phyloP scores from a whole-genome alignment of 2,329 filamentous ascomycete genomes.

The Lecanicillium sp. region DNA sequence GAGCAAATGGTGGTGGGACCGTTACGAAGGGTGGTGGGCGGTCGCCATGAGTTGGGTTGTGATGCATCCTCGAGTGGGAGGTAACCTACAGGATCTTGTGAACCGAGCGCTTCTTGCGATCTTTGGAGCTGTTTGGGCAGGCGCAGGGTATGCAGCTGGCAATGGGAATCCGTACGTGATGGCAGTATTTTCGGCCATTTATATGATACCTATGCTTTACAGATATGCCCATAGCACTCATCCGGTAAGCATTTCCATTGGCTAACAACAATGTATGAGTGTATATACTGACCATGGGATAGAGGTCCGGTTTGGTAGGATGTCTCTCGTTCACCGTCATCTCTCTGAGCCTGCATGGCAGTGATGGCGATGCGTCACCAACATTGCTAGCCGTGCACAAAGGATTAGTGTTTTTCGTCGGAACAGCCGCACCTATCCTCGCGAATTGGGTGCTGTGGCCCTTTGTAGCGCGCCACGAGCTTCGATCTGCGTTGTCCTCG shows the following conservation, averaged over 20 bases:
- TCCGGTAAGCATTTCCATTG: slow-evolving; percentile 28
- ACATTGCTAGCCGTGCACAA: slow-evolving; percentile 35
- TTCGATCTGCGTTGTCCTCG: slow-evolving; percentile 43
- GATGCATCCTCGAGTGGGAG: slow-evolving; percentile 41
- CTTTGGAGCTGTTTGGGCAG: slow-evolving; percentile 47
- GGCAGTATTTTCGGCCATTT: slow-evolving; percentile 45
- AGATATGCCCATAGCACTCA: slow-evolving; percentile 46
- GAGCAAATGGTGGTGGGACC: slow-evolving; percentile 43
- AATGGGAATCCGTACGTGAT: slow-evolving; percentile 46
- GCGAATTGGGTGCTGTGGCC: slow-evolving; percentile 55
- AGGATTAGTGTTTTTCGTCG: slow-evolving; percentile 43
- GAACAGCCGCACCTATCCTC: slow-evolving; percentile 42
- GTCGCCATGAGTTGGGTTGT: slow-evolving; percentile 50
- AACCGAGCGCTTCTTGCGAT: slow-evolving; percentile 39
- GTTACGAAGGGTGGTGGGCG: slow-evolving; percentile 49
- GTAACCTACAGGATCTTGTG: slow-evolving; percentile 49
- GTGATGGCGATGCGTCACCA: slow-evolving; percentile 22
- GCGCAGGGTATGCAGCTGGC: slow-evolving; percentile 39
- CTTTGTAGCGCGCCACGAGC: slow-evolving; percentile 50
- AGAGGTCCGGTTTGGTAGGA: slow-evolving; percentile 49
- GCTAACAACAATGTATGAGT: background rate
- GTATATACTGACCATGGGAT: slow-evolving; percentile 9
- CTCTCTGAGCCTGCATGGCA: slow-evolving; percentile 33
- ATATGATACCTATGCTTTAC: slow-evolving; percentile 53
- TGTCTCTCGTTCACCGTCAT: slow-evolving; percentile 49